Conservation (phyloP, 176 grass and related monocot genomes). For the Aegilops speltoides region DNA sequence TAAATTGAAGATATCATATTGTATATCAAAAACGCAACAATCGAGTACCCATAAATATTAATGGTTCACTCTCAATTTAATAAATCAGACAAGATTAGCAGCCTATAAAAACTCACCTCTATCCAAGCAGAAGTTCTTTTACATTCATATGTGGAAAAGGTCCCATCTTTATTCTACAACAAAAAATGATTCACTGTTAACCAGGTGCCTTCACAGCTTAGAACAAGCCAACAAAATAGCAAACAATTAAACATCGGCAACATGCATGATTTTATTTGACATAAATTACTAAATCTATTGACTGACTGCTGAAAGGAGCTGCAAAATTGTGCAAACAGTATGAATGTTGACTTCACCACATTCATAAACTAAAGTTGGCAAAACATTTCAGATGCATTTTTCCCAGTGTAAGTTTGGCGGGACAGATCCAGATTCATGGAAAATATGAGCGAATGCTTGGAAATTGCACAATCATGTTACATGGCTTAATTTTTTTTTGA, state of each 20-base stretch:
- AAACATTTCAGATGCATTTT: neutral
- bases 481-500: neutral
- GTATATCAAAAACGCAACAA: neutral
- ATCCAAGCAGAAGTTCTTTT: slow-evolving; percentile 46
- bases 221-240: neutral
- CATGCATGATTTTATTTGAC: neutral
- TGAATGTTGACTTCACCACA: neutral
- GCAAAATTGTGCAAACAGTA: neutral
- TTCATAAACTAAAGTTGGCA: neutral
- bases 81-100: neutral
- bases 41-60: neutral
- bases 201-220: neutral
- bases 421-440: neutral
- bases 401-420: neutral
- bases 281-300: neutral
- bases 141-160: slow-evolving; percentile 55
- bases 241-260: neutral
- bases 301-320: neutral
- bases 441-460: neutral
- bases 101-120: slow-evolving; percentile 26
- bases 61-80: neutral
- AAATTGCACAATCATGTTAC: neutral
- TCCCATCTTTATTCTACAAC: slow-evolving; percentile 54
- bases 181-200: neutral
- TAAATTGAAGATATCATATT: neutral